Evolutionary conservation across 2,329 filamentous ascomycete genomes (phyloP).

Genomic region (Trichophyton rubrum): DNA sequence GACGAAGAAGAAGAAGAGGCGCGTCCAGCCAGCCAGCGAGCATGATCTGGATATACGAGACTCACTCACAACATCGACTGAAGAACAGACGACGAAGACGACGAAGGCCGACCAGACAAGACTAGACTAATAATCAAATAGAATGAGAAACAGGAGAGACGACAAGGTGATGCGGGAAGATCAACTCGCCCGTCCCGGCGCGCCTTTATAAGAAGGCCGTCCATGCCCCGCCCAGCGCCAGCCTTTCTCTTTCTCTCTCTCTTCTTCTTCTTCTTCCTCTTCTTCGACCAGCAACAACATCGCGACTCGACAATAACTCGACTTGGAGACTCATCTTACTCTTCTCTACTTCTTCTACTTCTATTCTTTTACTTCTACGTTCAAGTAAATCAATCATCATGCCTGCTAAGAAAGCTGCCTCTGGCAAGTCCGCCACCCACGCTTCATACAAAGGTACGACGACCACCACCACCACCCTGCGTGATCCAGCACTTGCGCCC

Average conservation of each 20-base stretch:
- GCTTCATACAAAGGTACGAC: constrained; percentile 53
- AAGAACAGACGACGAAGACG: not conserved
- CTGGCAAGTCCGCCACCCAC: constrained; percentile 43
- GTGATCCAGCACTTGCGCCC: constrained; percentile 15
- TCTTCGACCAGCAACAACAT: constrained; percentile 5
- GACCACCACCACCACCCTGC: constrained; percentile 13
- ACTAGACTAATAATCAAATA: constrained; percentile 14
- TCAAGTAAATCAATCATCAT: constrained; percentile 32
- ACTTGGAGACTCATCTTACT: constrained; percentile 4
- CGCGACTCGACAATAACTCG: not conserved
- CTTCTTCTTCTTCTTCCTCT: constrained; percentile 17
- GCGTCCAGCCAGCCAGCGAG: too few species aligned
- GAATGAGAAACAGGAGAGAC: constrained; percentile 8
- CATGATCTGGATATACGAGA: too few species aligned
- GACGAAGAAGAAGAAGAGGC: too few species aligned
- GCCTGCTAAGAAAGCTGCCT: constrained; percentile 52
- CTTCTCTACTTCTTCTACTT: too few species aligned
- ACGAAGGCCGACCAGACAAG: constrained; percentile 13
- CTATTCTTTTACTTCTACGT: too few species aligned
- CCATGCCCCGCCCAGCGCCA: constrained; percentile 17
- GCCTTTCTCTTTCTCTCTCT: constrained; percentile 25
- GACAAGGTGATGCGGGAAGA: not conserved
- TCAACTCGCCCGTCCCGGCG: constrained; percentile 3
- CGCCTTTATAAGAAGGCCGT: constrained; percentile 11
- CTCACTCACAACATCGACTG: too few species aligned